Evolutionary conservation across 2,329 filamentous ascomycete species (phyloP).

Genomic region (Penicillium sp.): DNA sequence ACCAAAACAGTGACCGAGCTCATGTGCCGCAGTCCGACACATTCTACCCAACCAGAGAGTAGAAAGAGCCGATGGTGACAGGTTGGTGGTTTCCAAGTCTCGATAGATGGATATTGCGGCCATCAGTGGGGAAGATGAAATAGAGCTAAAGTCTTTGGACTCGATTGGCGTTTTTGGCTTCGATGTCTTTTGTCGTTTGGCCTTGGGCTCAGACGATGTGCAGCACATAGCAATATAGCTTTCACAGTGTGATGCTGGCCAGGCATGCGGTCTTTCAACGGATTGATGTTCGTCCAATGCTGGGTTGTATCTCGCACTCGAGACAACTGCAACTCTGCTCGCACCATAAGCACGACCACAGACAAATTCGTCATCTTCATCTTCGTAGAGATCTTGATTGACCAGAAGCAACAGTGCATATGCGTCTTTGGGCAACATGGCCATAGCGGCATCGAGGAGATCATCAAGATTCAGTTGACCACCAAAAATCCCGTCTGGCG

Average conservation of each 20-base stretch:
- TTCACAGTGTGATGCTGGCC: conserved; percentile 69
- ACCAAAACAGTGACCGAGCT: conserved; percentile 71
- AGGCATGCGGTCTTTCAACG: conserved; percentile 60
- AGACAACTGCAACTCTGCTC: conserved; percentile 67
- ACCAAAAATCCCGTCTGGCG: conserved; percentile 55
- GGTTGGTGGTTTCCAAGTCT: conserved; percentile 6
- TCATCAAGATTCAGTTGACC: conserved; percentile 63
- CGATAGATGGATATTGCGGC: conserved; percentile 15
- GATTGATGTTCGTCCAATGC: conserved; percentile 51
- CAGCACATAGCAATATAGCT: conserved; percentile 18
- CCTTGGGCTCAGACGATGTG: conserved; percentile 10
- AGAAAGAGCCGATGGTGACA: conserved; percentile 33
- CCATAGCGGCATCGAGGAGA: conserved; percentile 63
- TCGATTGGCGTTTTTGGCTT: background rate
- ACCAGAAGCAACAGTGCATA: conserved; percentile 64
- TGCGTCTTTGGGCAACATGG: conserved; percentile 62
- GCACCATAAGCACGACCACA: conserved; percentile 71
- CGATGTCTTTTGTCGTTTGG: conserved; percentile 14
- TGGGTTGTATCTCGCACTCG: conserved; percentile 67
- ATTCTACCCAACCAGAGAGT: conserved; percentile 64
- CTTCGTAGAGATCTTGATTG: conserved; percentile 69
- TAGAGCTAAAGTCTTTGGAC: background rate
- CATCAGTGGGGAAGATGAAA: conserved; percentile 10
- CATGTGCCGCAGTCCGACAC: conserved; percentile 66
- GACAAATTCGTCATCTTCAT: conserved; percentile 69